A percentile compares a stretch with the other conserved stretches of the same genome.
Evolutionary conservation across 257 asterid genomes (phyloP).

Genomic region (Verbena officinalis): DNA sequence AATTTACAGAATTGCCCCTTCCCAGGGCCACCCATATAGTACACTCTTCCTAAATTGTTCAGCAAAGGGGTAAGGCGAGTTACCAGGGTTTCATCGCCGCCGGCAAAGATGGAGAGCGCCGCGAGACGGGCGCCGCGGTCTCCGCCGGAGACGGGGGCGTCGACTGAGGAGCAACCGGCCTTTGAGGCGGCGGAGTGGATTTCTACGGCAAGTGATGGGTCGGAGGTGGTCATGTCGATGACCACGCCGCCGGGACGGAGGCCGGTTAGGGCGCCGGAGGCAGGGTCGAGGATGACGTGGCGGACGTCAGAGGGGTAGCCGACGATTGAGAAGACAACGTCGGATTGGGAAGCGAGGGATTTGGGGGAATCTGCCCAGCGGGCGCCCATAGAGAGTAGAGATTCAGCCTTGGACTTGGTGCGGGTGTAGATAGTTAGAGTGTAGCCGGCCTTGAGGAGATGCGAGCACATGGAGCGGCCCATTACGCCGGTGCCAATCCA

Average conservation of each 20-base stretch:
- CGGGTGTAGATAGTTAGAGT: conserved; percentile 78
- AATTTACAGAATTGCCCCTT: conserved; percentile 89
- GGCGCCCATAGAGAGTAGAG: conserved; percentile 80
- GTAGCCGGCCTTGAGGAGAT: conserved; percentile 88
- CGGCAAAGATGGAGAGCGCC: conserved; percentile 79
- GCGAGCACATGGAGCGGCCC: conserved; percentile 92
- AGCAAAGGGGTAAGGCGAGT: conserved; percentile 59
- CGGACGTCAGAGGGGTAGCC: conserved; percentile 97
- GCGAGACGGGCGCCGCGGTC: conserved; percentile 88
- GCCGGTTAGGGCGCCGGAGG: conserved; percentile 71
- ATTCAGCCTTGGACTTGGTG: conserved; percentile 77
- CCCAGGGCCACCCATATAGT: conserved; percentile 91
- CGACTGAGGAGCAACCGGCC: conserved; percentile 64
- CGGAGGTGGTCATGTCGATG: conserved; percentile 93
- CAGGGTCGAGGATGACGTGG: conserved; percentile 73
- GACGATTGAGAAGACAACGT: conserved; percentile 86
- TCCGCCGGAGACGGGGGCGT: conserved; percentile 94
- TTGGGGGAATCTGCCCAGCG: conserved; percentile 82
- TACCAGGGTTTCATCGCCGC: conserved; percentile 67
- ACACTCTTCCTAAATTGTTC: conserved; percentile 60
- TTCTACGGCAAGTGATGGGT: conserved; percentile 83
- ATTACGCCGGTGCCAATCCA: conserved; percentile 96
- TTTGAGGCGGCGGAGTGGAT: conserved; percentile 64
- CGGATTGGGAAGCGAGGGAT: conserved; percentile 75
- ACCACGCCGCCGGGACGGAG: conserved; percentile 68